Conservation (phyloP, 176 grass and related monocot species). For the Phoenix dactylifera region DNA sequence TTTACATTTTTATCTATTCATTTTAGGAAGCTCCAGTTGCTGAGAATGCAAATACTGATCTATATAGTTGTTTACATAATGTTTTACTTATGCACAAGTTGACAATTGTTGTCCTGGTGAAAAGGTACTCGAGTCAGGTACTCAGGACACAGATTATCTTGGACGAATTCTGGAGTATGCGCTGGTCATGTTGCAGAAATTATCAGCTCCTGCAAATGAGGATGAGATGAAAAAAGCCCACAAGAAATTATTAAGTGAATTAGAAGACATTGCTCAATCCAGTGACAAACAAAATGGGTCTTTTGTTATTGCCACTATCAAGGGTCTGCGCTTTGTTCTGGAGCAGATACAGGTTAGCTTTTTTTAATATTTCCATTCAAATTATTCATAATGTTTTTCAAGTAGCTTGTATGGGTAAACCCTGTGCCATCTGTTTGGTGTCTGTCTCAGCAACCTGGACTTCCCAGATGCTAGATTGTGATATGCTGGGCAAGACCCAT, state of each 20-base stretch:
- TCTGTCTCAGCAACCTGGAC: too few relatives aligned
- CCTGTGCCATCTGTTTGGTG: too few relatives aligned
- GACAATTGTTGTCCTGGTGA: background rate
- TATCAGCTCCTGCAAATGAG: conserved; percentile 69
- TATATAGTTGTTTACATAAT: too few relatives aligned
- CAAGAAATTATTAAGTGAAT: conserved; percentile 51
- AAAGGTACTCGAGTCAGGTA: conserved; percentile 67
- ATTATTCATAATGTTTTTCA: too few relatives aligned
- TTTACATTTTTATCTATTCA: conserved; percentile 1
- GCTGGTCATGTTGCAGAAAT: conserved; percentile 39
- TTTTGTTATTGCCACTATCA: conserved; percentile 59
- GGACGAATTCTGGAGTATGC: conserved; percentile 78
- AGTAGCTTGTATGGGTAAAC: too few relatives aligned
- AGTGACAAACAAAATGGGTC: conserved; percentile 35
- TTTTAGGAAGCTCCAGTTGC: too few relatives aligned
- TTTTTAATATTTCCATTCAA: too few relatives aligned
- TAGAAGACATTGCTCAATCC: conserved; percentile 46
- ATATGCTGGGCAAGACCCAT: too few relatives aligned
- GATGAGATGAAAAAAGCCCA: conserved; percentile 65
- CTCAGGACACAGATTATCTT: conserved; percentile 52
- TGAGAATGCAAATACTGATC: too few relatives aligned
- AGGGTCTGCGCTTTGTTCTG: conserved; percentile 75
- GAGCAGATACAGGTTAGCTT: conserved; percentile 76
- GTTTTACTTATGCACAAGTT: too few relatives aligned
- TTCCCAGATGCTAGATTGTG: too few relatives aligned